phyloP scores from a whole-genome alignment of 2,329 filamentous ascomycete species.

The Blastomyces percursus region DNA sequence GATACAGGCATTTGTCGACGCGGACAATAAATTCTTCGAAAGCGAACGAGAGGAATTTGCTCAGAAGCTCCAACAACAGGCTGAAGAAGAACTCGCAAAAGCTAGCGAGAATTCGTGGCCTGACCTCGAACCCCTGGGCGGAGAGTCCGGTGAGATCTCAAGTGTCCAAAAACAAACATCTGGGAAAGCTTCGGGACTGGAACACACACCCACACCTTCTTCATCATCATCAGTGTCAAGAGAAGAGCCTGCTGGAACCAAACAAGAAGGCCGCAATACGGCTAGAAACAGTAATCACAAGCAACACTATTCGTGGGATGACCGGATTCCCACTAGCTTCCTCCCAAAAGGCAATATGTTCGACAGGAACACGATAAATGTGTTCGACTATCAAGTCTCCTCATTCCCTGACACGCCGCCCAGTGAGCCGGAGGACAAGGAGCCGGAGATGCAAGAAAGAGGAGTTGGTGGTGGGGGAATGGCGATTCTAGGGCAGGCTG shows the following conservation, averaged over 20 bases:
- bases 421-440: constrained; percentile 16
- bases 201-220: not conserved
- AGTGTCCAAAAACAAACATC: not conserved
- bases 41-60: constrained; percentile 24
- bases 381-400: constrained; percentile 31
- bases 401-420: constrained; percentile 18
- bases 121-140: not conserved
- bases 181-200: not conserved
- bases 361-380: constrained; percentile 16
- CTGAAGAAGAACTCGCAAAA: not conserved
- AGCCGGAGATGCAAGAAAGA: constrained; percentile 34
- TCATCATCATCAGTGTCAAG: not conserved
- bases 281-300: not conserved
- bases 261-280: not conserved
- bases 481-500: constrained; percentile 17
- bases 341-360: constrained; percentile 2
- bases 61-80: constrained; percentile 8
- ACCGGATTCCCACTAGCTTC: constrained; percentile 7
- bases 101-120: not conserved
- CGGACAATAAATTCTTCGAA: constrained; percentile 37
- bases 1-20: constrained; percentile 37
- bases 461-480: constrained; percentile 10
- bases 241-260: not conserved
- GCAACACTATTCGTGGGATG: not conserved
- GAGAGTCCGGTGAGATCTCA: not conserved